phyloP scores from a whole-genome alignment of 2,329 filamentous ascomycete species.

The Fusarium mexicanum region DNA sequence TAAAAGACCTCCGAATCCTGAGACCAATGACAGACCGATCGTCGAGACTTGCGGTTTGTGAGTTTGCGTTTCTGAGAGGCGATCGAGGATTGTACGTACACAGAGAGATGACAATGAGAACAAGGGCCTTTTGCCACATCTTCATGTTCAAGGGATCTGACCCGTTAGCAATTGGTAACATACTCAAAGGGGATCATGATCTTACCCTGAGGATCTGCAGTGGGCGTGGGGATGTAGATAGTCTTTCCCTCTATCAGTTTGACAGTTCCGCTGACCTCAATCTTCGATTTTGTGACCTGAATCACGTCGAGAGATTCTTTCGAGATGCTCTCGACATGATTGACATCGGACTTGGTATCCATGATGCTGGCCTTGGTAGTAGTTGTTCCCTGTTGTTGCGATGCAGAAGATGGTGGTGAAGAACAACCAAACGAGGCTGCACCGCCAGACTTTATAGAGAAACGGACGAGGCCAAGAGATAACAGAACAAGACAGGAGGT shows the following conservation, averaged over 20 bases:
- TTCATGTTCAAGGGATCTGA: conserved; percentile 37
- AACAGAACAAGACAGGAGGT: background rate
- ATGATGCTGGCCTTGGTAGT: conserved; percentile 12
- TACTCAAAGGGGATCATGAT: background rate
- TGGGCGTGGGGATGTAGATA: conserved; percentile 34
- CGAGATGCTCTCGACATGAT: conserved; percentile 34
- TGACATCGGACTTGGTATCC: conserved; percentile 28
- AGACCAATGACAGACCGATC: conserved; percentile 10
- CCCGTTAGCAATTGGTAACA: background rate
- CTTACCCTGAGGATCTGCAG: conserved; percentile 28
- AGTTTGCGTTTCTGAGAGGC: background rate
- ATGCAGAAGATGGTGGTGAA: conserved; percentile 4
- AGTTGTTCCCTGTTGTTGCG: background rate
- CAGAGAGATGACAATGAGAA: conserved; percentile 33
- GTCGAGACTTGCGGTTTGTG: conserved; percentile 4
- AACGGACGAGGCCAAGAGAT: conserved; percentile 4
- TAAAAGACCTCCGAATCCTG: conserved; percentile 12
- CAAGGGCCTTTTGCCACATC: conserved; percentile 36
- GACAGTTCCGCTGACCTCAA: conserved; percentile 34
- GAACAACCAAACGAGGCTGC: background rate
- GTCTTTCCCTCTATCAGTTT: conserved; percentile 29
- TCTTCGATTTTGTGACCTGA: conserved; percentile 27
- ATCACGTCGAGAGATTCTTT: conserved; percentile 30
- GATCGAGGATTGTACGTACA: background rate
- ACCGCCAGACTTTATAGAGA: conserved; percentile 17